These are phyloP conservation scores for Pythium biforme DNA, from an alignment of 352 stramenopile genomes.

Conservation along the genomic window DNA sequence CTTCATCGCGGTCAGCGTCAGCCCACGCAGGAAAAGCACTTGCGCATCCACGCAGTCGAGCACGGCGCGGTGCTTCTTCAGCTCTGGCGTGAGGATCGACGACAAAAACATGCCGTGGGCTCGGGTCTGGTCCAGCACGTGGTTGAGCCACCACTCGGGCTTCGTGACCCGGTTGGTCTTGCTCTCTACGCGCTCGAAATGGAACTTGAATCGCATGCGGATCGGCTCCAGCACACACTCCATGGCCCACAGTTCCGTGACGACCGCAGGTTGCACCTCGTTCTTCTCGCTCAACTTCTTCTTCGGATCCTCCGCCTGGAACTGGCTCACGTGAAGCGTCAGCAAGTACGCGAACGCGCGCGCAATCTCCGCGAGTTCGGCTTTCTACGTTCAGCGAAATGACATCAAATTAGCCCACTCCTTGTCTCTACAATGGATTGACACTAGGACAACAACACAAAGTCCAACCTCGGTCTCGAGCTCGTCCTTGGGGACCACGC, in stretches of 20 bases:
- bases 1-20: conserved; percentile 40
- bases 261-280: background rate
- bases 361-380: conserved; percentile 33
- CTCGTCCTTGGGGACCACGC: conserved; percentile 34
- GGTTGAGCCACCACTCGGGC: conserved; percentile 69
- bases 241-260: conserved; percentile 55
- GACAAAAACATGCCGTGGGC: conserved; percentile 45
- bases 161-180: conserved; percentile 70
- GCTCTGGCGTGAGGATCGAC: conserved; percentile 39
- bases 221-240: conserved; percentile 59
- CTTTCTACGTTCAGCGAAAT: too few species aligned
- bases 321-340: conserved; percentile 54
- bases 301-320: conserved; percentile 12
- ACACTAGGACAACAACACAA: too few species aligned
- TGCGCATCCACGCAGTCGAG: conserved; percentile 59
- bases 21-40: conserved; percentile 52
- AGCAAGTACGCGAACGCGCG: conserved; percentile 54
- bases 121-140: conserved; percentile 60
- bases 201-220: conserved; percentile 63
- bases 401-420: too few species aligned
- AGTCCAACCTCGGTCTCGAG: conserved; percentile 29
- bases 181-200: conserved; percentile 69
- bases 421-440: too few species aligned
- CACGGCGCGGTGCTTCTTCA: conserved; percentile 43
- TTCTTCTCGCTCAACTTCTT: conserved; percentile 1